A percentile compares a stretch with the other conserved stretches of the same genome.
Conservation (phyloP, 768 basidiomycete genomes). For the Mycena amicta region DNA sequence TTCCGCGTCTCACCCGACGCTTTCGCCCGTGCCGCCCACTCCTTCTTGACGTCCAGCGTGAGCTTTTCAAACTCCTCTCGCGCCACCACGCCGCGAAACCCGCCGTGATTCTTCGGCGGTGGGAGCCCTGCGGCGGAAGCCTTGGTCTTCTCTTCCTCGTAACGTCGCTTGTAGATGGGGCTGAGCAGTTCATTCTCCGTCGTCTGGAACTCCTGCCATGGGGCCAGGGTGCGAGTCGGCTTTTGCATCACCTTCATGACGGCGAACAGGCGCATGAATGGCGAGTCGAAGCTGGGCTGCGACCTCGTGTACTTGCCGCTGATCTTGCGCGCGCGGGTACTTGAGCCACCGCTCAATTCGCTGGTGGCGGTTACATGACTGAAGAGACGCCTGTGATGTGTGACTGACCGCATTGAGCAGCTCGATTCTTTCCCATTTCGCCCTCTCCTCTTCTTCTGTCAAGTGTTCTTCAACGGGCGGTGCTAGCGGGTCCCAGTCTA, state of each 20-base stretch:
- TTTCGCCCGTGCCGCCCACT: background rate
- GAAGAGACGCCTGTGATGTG: background rate
- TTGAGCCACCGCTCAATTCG: conserved; percentile 3
- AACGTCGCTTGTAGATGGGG: background rate
- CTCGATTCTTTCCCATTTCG: conserved; percentile 1
- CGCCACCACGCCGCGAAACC: background rate
- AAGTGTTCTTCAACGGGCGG: conserved; percentile 1
- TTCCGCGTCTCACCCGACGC: background rate
- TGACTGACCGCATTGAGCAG: background rate
- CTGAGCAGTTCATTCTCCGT: background rate
- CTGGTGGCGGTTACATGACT: background rate
- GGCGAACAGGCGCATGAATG: background rate
- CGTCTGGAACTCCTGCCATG: background rate
- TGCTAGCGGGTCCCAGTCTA: conserved; percentile 1
- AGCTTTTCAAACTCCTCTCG: background rate
- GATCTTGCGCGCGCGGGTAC: background rate
- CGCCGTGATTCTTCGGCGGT: background rate
- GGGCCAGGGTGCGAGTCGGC: background rate
- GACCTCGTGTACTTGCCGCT: background rate
- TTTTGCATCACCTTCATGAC: background rate
- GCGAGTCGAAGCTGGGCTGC: background rate
- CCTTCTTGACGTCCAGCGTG: background rate
- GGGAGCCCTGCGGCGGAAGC: background rate
- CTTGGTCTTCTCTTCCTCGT: background rate
- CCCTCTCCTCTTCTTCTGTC: background rate